Base-by-base conservation (phyloP, 2,329 filamentous ascomycete species). In the Paraphaeosphaeria minitans region DNA sequence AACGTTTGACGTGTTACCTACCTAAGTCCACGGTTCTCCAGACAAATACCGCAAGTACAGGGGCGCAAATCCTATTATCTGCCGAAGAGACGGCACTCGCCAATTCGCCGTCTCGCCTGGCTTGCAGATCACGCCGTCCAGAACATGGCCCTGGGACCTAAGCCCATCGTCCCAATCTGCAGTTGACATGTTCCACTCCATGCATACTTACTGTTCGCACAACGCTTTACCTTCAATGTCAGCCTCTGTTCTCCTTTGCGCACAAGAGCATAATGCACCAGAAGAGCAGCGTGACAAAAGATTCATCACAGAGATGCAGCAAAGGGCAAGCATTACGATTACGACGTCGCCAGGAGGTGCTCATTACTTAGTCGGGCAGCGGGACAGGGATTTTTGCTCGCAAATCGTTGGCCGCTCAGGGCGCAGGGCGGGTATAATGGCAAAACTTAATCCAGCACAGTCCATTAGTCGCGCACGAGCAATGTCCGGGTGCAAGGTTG, bases 381-480 rank as follows among this genome's bases (percentile, higher is more conserved):
- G 13, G 16, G 19, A 48, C 46, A 19, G 16, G 46, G 46, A 12
- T 41, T 21, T 16, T 52, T 6, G 10, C 21, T 50, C 16, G 31
- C n/a, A 37, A 19, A 2, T 50, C 47, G 49, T 22, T 52, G 14
- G 19, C 49, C 33, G 35, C 21, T 21, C 29, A 41, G 49, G 51
- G 12, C 29, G 24, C 14, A 35, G 41, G 51, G 41, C 41, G 39
- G 51, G 29, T 45, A 53, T 45, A 53, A 53, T 45, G 13, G 27
- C 39, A 35, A 29, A 53, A 53, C 51, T 45, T 53, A 46, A 46
- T 53, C n/a, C 39, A 53, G 29, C 39, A 22, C 19, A 21, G 33
- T n/a, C 49, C 49, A 43, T 31, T 52, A 24, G n/a, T 31, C 14
- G 50, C 24, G 39, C 39, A 43, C 27, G 27, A 39, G 27, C 22